Evolutionary conservation across 148 eudicot species (phyloP).

Genomic region (Heliosperma pusillum): DNA sequence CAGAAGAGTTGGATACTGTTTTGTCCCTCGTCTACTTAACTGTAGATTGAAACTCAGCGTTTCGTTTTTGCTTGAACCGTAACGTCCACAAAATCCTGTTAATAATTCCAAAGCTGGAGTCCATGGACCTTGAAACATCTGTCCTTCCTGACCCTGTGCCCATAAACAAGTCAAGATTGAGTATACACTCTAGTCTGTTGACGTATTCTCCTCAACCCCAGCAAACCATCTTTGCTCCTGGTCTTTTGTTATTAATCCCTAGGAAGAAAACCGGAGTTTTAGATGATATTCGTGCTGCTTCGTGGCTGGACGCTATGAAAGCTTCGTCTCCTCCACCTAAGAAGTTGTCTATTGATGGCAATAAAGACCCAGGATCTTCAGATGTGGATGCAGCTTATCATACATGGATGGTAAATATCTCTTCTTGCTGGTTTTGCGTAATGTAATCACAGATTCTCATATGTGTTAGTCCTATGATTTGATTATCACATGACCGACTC

Average conservation of each 20-base stretch:
- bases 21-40: too few relatives aligned
- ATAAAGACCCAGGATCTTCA: conserved; percentile 35
- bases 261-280: conserved; percentile 63
- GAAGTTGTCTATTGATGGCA: conserved; percentile 42
- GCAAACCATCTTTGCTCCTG: conserved; percentile 40
- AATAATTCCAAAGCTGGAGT: conserved; percentile 32
- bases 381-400: conserved; percentile 53
- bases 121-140: conserved; percentile 74
- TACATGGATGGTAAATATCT: conserved; percentile 65
- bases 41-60: background rate
- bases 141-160: conserved; percentile 72
- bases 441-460: too few relatives aligned
- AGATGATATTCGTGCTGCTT: conserved; percentile 61
- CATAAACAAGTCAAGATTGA: conserved; percentile 57
- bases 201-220: conserved; percentile 55
- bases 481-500: too few relatives aligned
- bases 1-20: conserved; percentile 50
- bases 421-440: background rate
- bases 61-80: conserved; percentile 12
- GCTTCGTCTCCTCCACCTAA: conserved; percentile 85
- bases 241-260: conserved; percentile 57
- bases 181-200: conserved; percentile 50
- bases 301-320: conserved; percentile 88
- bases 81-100: background rate
- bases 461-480: too few relatives aligned